These are phyloP conservation scores for Aspergillus latus DNA, from an alignment of 2,329 filamentous ascomycete genomes.

Conservation along the genomic window DNA sequence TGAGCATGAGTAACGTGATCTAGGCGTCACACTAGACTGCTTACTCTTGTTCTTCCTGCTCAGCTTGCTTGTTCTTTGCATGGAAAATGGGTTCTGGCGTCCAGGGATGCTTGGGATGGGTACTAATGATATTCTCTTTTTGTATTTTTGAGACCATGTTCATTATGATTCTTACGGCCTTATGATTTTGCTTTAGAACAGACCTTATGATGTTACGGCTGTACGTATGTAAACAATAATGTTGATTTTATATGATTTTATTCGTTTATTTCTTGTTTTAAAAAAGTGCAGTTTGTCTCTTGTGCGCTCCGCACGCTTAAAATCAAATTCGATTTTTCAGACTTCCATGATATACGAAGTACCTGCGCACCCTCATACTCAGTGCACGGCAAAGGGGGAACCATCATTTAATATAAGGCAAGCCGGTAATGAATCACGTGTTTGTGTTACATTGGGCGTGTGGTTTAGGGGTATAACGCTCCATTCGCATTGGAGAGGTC, in stretches of 20 bases:
- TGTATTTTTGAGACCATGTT: constrained; percentile 6
- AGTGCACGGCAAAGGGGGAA: too few species aligned
- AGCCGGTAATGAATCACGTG: too few species aligned
- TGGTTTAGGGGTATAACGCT: not conserved
- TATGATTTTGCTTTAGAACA: constrained; percentile 12
- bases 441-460: not conserved
- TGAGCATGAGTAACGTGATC: constrained; percentile 46
- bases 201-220: constrained; percentile 24
- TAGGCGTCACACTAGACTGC: constrained; percentile 42
- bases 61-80: not conserved
- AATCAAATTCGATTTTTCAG: too few species aligned
- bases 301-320: too few species aligned
- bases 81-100: not conserved
- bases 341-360: too few species aligned
- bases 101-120: not conserved
- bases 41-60: constrained; percentile 9
- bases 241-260: not conserved
- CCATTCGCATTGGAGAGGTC: not conserved
- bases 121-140: constrained; percentile 1
- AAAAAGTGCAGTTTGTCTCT: too few species aligned
- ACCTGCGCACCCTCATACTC: too few species aligned
- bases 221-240: constrained; percentile 9
- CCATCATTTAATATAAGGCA: not conserved
- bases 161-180: constrained; percentile 10
- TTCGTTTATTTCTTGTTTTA: not conserved